phyloP scores from a whole-genome alignment of 2,329 filamentous ascomycete species.

The Chaetomiaceae sp. region DNA sequence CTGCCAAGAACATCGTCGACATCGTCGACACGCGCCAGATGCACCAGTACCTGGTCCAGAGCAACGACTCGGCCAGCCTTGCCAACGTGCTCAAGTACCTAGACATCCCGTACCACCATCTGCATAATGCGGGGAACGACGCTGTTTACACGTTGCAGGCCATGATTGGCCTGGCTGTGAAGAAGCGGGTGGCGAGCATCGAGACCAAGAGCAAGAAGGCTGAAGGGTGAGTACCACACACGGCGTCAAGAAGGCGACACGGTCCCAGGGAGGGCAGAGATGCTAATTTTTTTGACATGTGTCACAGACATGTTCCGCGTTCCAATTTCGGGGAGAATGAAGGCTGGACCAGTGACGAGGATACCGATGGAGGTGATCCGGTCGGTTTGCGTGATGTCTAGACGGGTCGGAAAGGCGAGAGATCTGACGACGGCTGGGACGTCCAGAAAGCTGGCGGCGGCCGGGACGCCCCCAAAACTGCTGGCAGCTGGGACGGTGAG shows the following conservation, averaged over 20 bases:
- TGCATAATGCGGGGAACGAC: slow-evolving; percentile 90
- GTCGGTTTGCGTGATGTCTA: background rate
- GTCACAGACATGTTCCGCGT: slow-evolving; percentile 14
- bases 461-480: too few relatives aligned
- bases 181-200: slow-evolving; percentile 30
- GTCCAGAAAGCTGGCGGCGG: background rate
- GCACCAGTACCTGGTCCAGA: slow-evolving; percentile 58
- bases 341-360: slow-evolving; percentile 33
- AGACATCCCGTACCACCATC: slow-evolving; percentile 55
- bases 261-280: background rate
- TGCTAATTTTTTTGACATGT: background rate
- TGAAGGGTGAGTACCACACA: slow-evolving; percentile 10
- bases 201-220: slow-evolving; percentile 2
- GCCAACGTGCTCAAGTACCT: slow-evolving; percentile 59
- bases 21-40: slow-evolving; percentile 69
- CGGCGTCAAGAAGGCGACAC: too few relatives aligned
- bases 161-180: slow-evolving; percentile 58
- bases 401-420: too few relatives aligned
- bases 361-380: slow-evolving; percentile 29
- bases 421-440: too few relatives aligned
- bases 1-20: slow-evolving; percentile 53
- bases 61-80: slow-evolving; percentile 53
- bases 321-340: slow-evolving; percentile 23
- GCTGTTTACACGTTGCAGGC: slow-evolving; percentile 73
- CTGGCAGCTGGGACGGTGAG: too few relatives aligned